Base-by-base conservation (phyloP, 495 filamentous ascomycete species). In the Aspergillus panamensis region DNA sequence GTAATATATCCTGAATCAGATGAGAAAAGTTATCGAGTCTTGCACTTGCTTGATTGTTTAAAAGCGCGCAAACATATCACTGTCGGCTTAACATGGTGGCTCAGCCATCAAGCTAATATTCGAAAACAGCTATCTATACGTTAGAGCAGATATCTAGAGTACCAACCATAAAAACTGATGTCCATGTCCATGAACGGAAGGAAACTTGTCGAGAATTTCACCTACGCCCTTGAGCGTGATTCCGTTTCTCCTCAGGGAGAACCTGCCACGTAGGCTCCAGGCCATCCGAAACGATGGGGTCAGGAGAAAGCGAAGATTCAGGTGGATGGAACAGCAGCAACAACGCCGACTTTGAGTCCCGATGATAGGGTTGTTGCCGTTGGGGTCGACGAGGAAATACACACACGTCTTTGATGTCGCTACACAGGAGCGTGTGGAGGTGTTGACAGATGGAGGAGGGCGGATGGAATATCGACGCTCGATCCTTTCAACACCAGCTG, bases 401-500 rank as follows among this genome's bases (percentile, higher is more conserved):
- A 44, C 16, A 6, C 42, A 44, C 16, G 16, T 44, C n/a, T 44
- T 19, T 44, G 14, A 44, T 44, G 16, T 44, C 9, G 42, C 42
- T 44, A 20, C 42, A 20, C 42, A 44, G 42, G 14, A 44, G 42
- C 42, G 42, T 19, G 10, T 44, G 10, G 14, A 44, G 19, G 42
- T 44, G 42, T 19, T 44, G 42, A 44, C 14, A 44, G 42, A 20
- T 20, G 14, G 14, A 3, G 42, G n/a, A n/a, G n/a, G n/a, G n/a
- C n/a, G n/a, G n/a, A 43, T 67, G 59, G 51, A 43, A 66, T 58
- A 32, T 55, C 13, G 6, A 3, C 14, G 61, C 51, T 8, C 14
- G 53, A n/a, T 51, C 48, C 50, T 14, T 66, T 7, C 29, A 19
- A 7, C 53, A 66, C 14, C 51, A 57, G 0, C 66, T 74, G 14